A percentile compares a stretch with the other conserved stretches of the same genome.
These are phyloP conservation scores for Eutypa lata DNA, from an alignment of 2,329 filamentous ascomycete species.

Conservation along the genomic window DNA sequence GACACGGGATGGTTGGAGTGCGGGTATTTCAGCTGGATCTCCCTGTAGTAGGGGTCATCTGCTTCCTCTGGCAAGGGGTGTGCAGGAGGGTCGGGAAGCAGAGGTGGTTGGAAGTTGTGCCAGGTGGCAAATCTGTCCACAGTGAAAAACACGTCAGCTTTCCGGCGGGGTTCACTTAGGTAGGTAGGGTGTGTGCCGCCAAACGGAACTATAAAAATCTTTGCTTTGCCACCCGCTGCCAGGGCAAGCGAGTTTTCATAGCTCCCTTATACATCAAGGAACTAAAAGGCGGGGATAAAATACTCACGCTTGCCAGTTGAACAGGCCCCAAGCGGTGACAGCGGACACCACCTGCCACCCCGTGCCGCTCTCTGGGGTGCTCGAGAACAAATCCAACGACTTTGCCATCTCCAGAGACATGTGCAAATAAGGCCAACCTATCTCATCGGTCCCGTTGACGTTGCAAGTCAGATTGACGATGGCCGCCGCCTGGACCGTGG, in stretches of 20 bases:
- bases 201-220: no score
- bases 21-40: constrained; percentile 35
- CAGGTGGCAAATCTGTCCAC: constrained; percentile 15
- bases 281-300: background rate
- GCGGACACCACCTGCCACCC: constrained; percentile 17
- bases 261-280: no score
- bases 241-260: no score
- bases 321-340: constrained; percentile 34
- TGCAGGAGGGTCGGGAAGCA: constrained; percentile 26
- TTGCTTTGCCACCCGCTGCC: no score
- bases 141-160: constrained; percentile 3
- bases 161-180: background rate
- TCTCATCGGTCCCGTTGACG: constrained; percentile 20
- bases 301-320: constrained; percentile 30
- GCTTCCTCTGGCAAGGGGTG: constrained; percentile 28
- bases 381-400: constrained; percentile 19
- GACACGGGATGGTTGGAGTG: constrained; percentile 15
- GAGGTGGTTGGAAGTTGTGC: constrained; percentile 22
- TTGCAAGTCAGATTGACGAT: constrained; percentile 30
- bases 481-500: constrained; percentile 32
- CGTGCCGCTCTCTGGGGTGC: constrained; percentile 4
- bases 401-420: constrained; percentile 21
- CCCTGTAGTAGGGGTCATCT: no score
- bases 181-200: no score
- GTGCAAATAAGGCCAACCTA: constrained; percentile 17